Conservation (phyloP, 2,329 filamentous ascomycete genomes). For the Nemania sp. region DNA sequence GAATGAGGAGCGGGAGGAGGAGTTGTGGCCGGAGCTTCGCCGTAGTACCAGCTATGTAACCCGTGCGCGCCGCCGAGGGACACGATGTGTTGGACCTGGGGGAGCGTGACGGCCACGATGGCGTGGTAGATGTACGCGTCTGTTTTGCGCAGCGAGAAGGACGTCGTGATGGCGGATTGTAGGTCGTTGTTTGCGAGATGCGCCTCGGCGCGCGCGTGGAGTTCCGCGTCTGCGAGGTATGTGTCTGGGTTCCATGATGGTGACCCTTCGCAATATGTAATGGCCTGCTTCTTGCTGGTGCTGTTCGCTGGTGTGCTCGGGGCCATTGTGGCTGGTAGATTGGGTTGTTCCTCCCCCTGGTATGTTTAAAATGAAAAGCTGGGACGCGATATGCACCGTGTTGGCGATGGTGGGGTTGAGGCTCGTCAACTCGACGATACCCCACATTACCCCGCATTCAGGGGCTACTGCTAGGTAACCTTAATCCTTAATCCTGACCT, state of each 20-base stretch:
- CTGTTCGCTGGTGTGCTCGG: conserved; percentile 15
- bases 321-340: conserved; percentile 19
- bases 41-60: conserved; percentile 63
- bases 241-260: conserved; percentile 58
- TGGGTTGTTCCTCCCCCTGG: neutral
- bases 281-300: conserved; percentile 32
- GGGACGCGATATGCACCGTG: neutral
- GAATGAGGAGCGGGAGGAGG: neutral
- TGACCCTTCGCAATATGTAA: conserved; percentile 59
- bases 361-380: neutral
- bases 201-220: conserved; percentile 54
- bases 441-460: neutral
- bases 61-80: conserved; percentile 58
- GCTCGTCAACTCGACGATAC: neutral
- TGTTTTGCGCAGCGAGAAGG: conserved; percentile 58
- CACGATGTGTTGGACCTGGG: conserved; percentile 62
- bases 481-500: neutral
- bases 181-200: conserved; percentile 58
- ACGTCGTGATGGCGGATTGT: conserved; percentile 57
- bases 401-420: conserved; percentile 14
- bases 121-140: conserved; percentile 66
- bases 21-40: neutral
- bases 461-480: conserved; percentile 14
- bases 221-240: conserved; percentile 55
- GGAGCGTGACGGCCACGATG: conserved; percentile 61